Base-by-base conservation (phyloP, 495 filamentous ascomycete species). In the Neurospora sp. region DNA sequence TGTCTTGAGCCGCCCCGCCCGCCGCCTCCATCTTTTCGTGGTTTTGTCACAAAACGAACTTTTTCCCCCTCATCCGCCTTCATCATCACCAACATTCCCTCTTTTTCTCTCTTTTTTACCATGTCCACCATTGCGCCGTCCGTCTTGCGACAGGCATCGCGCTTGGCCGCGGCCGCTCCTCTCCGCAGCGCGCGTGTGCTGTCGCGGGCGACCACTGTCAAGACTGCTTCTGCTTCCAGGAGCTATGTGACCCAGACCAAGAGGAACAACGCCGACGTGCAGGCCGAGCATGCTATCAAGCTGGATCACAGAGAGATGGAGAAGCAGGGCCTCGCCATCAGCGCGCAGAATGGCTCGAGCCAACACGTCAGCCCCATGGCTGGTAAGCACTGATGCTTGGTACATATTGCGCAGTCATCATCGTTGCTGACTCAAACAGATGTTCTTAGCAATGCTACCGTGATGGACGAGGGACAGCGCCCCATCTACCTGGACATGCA, bases 401-500 rank as follows among this genome's bases (percentile, higher is more conserved):
- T 16, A 53, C 48, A 39, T 38, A 8, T n/a, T 70, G 53, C 66
- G 68, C n/a, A 27, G 16, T 48, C 3, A 4, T 40, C 38, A 16
- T 44, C 70, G 35, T 35, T 48, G 41, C 69, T 75, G 40, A 74
- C 59, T 70, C 53, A 12, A 9, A 37, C 12, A 74, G 90, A 90
- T 72, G 92, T 98, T 68, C 87, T 99, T 66, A 96, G 96, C 82
- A 91, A 97, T 79, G 96, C 94, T 3, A 93, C 92, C 38, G 85
- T 97, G 72, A 92, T 98, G 92, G 96, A 97, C 78, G 90, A 97
- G 83, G 96, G 96, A 74, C 90, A 92, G 70, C 88, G 96, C 41
- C 96, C 96, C 18, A 98, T 99, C 76, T 99, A 98, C 78, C 91
- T 99, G 46, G 96, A 99, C 79, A 97, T 97, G 93, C 96, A 99